A percentile compares a stretch with the other conserved stretches of the same genome.
phyloP scores from a whole-genome alignment of 441 rosid species.

The Dalechampia spathulata region DNA sequence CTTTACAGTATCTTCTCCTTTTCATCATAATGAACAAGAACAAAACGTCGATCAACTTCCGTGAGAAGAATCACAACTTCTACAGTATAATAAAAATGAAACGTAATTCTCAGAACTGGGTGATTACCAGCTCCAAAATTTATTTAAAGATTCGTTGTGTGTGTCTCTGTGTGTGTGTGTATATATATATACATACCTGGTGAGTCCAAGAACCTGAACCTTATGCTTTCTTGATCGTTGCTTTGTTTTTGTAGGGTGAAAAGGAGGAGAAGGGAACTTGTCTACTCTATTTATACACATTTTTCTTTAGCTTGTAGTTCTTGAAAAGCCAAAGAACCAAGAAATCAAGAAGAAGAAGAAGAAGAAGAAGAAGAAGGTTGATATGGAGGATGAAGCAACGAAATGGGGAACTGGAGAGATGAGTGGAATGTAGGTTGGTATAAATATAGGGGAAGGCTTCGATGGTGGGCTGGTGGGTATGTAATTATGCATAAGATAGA shows the following conservation, averaged over 20 bases:
- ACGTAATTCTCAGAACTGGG: too few relatives aligned
- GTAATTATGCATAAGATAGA: constrained; percentile 1
- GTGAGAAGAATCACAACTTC: neutral
- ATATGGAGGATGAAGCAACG: too few relatives aligned
- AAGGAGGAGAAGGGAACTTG: constrained; percentile 25
- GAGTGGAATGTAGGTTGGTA: neutral
- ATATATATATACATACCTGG: constrained; percentile 32
- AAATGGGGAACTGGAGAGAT: too few relatives aligned
- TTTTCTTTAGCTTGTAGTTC: neutral
- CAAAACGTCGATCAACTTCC: neutral
- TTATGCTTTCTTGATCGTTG: constrained; percentile 30
- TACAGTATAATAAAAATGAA: too few relatives aligned
- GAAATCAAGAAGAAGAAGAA: constrained; percentile 1
- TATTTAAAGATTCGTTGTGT: too few relatives aligned
- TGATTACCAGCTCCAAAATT: too few relatives aligned
- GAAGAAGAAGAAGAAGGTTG: constrained; percentile 6
- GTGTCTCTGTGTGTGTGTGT: too few relatives aligned
- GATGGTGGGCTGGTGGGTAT: constrained; percentile 16
- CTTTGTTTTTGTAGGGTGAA: constrained; percentile 23
- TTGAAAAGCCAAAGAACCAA: neutral
- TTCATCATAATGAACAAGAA: neutral
- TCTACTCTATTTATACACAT: constrained; percentile 37
- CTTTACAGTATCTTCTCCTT: constrained; percentile 21
- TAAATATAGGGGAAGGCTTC: constrained; percentile 20
- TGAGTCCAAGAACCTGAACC: constrained; percentile 36